Base-by-base conservation (phyloP, 106 monocot species). In the Gastrodia elata region DNA sequence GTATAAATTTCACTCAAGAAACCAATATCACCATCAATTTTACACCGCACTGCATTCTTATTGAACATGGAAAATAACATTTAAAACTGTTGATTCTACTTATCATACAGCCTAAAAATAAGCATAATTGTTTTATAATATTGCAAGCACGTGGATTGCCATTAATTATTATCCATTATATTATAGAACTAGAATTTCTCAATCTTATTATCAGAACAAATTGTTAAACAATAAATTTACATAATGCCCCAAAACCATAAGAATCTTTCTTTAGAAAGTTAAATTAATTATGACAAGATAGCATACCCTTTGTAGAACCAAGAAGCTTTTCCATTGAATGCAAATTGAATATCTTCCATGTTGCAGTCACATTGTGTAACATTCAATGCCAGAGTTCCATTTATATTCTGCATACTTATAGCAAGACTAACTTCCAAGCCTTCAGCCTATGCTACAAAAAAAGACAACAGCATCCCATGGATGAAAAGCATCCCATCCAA, bases 251-350 rank as follows among this genome's bases (percentile, higher is more conserved):
- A 37, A 67, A 38, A 67, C 27, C 37, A 67, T 27, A 39, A 69
- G 36, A 38, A 5, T 5, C 6, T 13, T 71, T 72, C 14, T 73
- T 20, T 37, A 37, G 34, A 56, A 9, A 11, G 48, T 3, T 48
- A 33, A 37, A 13, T 10, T 36, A 73, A 8, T 2, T 68, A 38
- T 40, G 15, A 69, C 69, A 24, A 69, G 40, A 69, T 69, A 13
- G 41, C 83, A 68, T 91, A 98, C 98, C 93, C 98, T 91, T 98
- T 90, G 81, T 98, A 98, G 73, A 98, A 86, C 98, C 98, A 98
- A 79, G 98, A 93, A 70, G 91, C 93, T 85, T 91, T 91, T 48
- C 98, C 98, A 70, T 88, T 77, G 73, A 98, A 77, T 38, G 68
- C 81, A 65, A 98, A 88, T 33, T 75, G 39, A 55, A 93, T 80